Evolutionary conservation across 75 land plant species (phyloP), one percentile per base, ranked within the genome.

Genomic region (Larix kaempferi): DNA sequence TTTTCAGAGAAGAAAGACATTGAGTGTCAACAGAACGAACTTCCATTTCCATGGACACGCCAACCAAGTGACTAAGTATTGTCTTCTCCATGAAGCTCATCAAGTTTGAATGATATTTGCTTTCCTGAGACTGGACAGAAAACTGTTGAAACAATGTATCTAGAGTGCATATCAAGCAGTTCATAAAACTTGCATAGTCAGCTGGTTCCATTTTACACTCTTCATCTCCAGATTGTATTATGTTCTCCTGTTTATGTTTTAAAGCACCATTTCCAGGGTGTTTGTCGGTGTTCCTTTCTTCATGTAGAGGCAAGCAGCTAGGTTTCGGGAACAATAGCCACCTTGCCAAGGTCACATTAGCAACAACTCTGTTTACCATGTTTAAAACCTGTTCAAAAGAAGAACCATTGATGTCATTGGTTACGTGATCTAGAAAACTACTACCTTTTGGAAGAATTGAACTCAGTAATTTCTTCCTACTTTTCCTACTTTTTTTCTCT

Each of bases 271-370:
- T 67, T 67, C 39, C 44, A 6, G 12, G 71, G 6, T 67, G 71
- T 37, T 37, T 44, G 21, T 73, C 57, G 23, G 74, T 23, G 11
- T 49, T 25, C 74, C 27, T 54, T 49, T 73, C 57, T 25, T 11
- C 19, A 73, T 52, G 74, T 25, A 55, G 19, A 49, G 19, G 13
- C 56, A 55, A 54, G 52, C 74, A 73, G 26, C 12, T 55, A 73
- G 33, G 25, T 55, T 49, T 75, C 61, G 87, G 81, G 76, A 86
- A 88, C 56, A 92, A 61, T 49, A 93, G 73, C 69, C 89, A 78
- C 86, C 80, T 85, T 74, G 79, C 81, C 62, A 90, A 58, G 13
- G 78, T 71, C 59, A 85, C 72, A 57, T 87, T 90, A 16, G 88
- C 89, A 83, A 83, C 64, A 54, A 89, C 58, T 72, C 77, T 81